A percentile compares a stretch with the other conserved stretches of the same genome.
phyloP scores from a whole-genome alignment of 106 monocot species.

The Hemerocallis citrina region DNA sequence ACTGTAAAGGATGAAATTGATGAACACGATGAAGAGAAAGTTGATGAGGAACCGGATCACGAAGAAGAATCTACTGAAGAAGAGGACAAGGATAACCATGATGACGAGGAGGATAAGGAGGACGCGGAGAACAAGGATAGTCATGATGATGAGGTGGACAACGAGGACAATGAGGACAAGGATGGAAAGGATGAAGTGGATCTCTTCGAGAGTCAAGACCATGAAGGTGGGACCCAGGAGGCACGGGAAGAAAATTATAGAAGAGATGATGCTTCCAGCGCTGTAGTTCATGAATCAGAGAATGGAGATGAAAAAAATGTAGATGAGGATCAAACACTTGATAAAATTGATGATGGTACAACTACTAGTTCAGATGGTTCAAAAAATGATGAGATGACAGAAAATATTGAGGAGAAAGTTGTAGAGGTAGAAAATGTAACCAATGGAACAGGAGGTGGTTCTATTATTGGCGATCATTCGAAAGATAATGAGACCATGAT shows the following conservation, averaged over 20 bases:
- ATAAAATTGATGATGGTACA: background rate
- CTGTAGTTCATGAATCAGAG: slow-evolving; percentile 30
- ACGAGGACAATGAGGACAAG: slow-evolving; percentile 31
- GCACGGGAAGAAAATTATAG: slow-evolving; percentile 57
- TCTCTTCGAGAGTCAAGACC: slow-evolving; percentile 22
- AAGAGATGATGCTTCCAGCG: slow-evolving; percentile 53
- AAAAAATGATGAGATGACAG: slow-evolving; percentile 1
- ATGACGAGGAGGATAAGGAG: slow-evolving; percentile 14
- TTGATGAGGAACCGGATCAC: slow-evolving; percentile 23
- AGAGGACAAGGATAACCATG: slow-evolving; percentile 17
- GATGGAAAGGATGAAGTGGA: slow-evolving; percentile 12
- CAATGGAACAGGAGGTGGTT: slow-evolving; percentile 6
- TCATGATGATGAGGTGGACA: no score
- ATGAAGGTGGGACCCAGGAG: slow-evolving; percentile 28
- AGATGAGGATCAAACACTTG: background rate
- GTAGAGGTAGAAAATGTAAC: background rate
- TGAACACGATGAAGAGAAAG: slow-evolving; percentile 32
- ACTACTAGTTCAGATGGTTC: background rate
- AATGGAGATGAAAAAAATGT: background rate
- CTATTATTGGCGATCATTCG: slow-evolving; percentile 5
- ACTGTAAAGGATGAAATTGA: slow-evolving; percentile 40
- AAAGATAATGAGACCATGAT: background rate
- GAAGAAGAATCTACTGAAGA: slow-evolving; percentile 6
- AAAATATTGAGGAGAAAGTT: slow-evolving; percentile 6
- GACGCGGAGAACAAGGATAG: no score